Evolutionary conservation across 768 basidiomycete genomes (phyloP).

Genomic region (Boletus eberwhitei): DNA sequence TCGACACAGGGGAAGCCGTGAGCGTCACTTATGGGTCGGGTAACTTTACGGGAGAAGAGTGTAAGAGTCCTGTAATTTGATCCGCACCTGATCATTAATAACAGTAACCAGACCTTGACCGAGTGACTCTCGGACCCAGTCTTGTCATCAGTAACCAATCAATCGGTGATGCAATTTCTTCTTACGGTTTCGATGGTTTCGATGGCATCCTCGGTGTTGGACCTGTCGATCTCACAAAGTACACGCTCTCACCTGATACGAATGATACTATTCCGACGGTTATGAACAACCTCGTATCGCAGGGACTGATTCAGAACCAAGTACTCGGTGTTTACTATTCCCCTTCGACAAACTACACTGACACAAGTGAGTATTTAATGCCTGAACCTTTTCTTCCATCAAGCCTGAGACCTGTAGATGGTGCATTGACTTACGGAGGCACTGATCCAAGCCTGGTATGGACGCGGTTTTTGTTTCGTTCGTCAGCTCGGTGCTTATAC

Average conservation of each 20-base stretch:
- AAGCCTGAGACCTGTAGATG: slow-evolving; percentile 14
- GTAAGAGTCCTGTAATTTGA: neutral
- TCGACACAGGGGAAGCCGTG: slow-evolving; percentile 23
- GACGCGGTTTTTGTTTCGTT: neutral
- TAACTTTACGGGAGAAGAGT: slow-evolving; percentile 35
- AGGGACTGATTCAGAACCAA: slow-evolving; percentile 14
- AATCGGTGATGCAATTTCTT: slow-evolving; percentile 24
- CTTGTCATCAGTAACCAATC: slow-evolving; percentile 28
- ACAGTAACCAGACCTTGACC: slow-evolving; percentile 20
- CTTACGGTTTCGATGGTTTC: slow-evolving; percentile 15
- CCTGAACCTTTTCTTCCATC: no score
- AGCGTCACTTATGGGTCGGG: slow-evolving; percentile 7
- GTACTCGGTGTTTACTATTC: slow-evolving; percentile 22
- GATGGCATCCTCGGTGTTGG: slow-evolving; percentile 30
- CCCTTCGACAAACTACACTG: slow-evolving; percentile 15
- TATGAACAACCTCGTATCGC: slow-evolving; percentile 21
- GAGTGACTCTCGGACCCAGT: slow-evolving; percentile 21
- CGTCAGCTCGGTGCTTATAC: neutral
- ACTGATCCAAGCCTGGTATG: slow-evolving; percentile 16
- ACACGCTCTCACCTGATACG: neutral
- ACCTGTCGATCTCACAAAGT: slow-evolving; percentile 18
- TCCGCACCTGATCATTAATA: neutral
- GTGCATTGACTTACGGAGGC: slow-evolving; percentile 28
- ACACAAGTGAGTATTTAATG: slow-evolving; percentile 11
- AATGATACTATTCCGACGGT: slow-evolving; percentile 21